Conservation (phyloP, 2,329 filamentous ascomycete species). For the Cladophialophora immunda region DNA sequence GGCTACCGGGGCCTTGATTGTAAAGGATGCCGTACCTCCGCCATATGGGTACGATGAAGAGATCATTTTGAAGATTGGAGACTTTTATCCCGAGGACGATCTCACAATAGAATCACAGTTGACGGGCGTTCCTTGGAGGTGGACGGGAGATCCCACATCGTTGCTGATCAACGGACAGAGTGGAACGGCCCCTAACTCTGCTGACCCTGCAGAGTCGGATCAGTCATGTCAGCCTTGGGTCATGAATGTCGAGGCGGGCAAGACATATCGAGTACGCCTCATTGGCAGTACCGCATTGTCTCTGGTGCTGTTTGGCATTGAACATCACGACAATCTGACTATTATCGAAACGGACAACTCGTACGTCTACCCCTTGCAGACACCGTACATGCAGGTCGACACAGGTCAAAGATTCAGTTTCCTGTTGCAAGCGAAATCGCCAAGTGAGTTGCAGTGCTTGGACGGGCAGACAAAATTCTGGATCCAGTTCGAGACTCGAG, state of each 20-base stretch:
- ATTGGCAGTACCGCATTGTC: constrained; percentile 68
- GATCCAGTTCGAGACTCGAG: constrained; percentile 48
- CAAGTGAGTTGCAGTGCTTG: constrained; percentile 38
- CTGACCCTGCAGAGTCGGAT: constrained; percentile 42
- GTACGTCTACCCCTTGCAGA: constrained; percentile 43
- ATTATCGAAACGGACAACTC: constrained; percentile 69
- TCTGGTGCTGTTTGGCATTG: constrained; percentile 63
- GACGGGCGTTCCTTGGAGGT: constrained; percentile 59
- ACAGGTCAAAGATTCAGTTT: constrained; percentile 69
- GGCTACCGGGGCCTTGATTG: constrained; percentile 65
- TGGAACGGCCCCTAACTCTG: constrained; percentile 52
- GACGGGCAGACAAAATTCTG: constrained; percentile 58
- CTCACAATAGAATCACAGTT: constrained; percentile 61
- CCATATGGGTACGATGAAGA: constrained; percentile 72
- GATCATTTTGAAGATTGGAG: constrained; percentile 62
- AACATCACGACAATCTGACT: constrained; percentile 63
- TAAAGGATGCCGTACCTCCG: constrained; percentile 58
- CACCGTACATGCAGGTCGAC: constrained; percentile 63
- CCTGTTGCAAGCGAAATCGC: constrained; percentile 62
- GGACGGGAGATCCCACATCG: constrained; percentile 67
- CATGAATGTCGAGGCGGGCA: constrained; percentile 67
- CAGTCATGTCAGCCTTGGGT: constrained; percentile 53
- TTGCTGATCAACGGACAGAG: constrained; percentile 67
- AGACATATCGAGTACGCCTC: constrained; percentile 69
- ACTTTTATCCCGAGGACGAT: constrained; percentile 67